Conservation (phyloP, 1,284 basidiomycete species). For the Boletellus deceptivus region DNA sequence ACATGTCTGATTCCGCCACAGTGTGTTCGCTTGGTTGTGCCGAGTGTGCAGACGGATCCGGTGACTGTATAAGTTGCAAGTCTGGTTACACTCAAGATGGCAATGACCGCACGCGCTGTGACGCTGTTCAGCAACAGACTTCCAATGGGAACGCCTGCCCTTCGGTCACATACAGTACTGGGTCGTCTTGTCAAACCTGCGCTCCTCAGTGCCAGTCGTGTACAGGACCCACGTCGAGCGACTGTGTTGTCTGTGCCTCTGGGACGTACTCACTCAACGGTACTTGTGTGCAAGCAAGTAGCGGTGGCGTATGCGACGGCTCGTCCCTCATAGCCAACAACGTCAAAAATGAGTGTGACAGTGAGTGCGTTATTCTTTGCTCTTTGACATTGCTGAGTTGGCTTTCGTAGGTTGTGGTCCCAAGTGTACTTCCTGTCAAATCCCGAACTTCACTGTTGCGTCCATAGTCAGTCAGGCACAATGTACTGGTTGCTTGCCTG, state of each 20-base stretch:
- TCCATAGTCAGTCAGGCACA: conserved; percentile 65
- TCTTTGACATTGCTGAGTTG: background rate
- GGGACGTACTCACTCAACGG: conserved; percentile 63
- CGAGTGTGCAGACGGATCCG: conserved; percentile 62
- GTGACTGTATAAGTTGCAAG: conserved; percentile 69
- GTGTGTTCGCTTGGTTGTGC: conserved; percentile 73
- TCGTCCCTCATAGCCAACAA: conserved; percentile 75
- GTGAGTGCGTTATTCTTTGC: conserved; percentile 44
- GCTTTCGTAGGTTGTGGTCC: conserved; percentile 60
- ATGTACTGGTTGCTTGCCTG: conserved; percentile 75
- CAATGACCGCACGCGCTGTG: conserved; percentile 67
- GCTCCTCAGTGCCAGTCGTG: conserved; percentile 70
- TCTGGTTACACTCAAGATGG: conserved; percentile 62
- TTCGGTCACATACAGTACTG: conserved; percentile 59
- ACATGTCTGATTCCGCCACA: conserved; percentile 24
- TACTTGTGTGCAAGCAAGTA: conserved; percentile 61
- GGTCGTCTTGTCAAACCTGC: conserved; percentile 56
- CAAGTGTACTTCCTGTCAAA: conserved; percentile 75
- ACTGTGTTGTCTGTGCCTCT: conserved; percentile 65
- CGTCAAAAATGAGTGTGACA: conserved; percentile 74
- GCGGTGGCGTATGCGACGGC: conserved; percentile 68
- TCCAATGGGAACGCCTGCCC: conserved; percentile 60
- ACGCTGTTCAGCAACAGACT: conserved; percentile 48
- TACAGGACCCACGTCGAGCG: conserved; percentile 61
- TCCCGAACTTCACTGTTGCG: conserved; percentile 64